Conservation (phyloP, 768 basidiomycete species). For the Tulasnella sp. region DNA sequence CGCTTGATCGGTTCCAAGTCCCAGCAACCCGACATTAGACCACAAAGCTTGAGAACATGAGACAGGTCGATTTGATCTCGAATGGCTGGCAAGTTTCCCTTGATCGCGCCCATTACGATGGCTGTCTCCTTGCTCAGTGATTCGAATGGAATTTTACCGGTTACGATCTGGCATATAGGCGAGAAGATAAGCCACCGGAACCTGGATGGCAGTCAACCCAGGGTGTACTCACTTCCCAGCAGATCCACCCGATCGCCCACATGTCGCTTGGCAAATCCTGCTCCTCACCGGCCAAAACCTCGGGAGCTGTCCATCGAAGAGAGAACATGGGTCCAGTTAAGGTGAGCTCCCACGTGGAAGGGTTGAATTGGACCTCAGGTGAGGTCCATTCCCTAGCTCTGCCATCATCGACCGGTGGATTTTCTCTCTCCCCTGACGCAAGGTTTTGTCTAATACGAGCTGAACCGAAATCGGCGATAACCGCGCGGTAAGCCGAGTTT, state of each 20-base stretch:
- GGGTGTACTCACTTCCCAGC: not conserved
- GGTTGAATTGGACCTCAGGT: not conserved
- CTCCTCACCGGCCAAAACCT: not conserved
- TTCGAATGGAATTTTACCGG: not conserved
- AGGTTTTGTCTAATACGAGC: not conserved
- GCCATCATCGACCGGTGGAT: not conserved
- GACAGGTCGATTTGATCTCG: not conserved
- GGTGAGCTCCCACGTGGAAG: not conserved
- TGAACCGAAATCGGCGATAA: not conserved
- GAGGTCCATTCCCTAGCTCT: not conserved
- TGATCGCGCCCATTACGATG: not conserved
- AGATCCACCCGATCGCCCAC: not conserved
- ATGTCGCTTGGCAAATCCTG: conserved; percentile 9
- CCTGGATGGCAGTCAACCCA: not conserved
- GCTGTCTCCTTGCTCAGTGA: not conserved
- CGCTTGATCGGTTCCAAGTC: not conserved
- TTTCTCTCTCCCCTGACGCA: not conserved
- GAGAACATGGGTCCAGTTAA: not conserved
- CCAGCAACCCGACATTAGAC: not conserved
- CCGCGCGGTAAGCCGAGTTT: not conserved
- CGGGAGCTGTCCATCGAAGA: not conserved
- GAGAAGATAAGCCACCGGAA: not conserved
- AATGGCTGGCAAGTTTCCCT: not conserved
- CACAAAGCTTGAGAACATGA: not conserved
- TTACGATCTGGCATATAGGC: not conserved